A percentile compares a stretch with the other conserved stretches of the same genome.
phyloP scores from a whole-genome alignment of 305 asterid species.

The Nicotiana rustica region DNA sequence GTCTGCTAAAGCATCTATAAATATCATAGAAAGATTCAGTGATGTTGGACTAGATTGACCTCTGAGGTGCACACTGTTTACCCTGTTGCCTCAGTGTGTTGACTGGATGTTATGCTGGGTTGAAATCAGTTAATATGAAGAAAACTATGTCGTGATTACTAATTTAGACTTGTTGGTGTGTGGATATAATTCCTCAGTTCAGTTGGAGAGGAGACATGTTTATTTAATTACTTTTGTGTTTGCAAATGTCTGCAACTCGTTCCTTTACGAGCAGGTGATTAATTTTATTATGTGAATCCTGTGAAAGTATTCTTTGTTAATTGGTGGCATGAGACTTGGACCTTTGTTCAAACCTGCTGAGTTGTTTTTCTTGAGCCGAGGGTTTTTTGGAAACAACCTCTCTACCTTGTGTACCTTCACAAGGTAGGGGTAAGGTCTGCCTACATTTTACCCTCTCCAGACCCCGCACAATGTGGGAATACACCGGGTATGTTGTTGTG shows the following conservation, averaged over 20 bases:
- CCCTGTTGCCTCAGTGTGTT: background rate
- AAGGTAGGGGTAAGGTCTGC: too few species aligned
- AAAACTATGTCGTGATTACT: background rate
- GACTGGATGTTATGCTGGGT: background rate
- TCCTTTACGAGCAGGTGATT: background rate
- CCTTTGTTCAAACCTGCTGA: too few species aligned
- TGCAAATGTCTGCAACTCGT: background rate
- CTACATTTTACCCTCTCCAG: too few species aligned
- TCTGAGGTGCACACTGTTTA: constrained; percentile 21
- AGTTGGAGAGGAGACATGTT: background rate
- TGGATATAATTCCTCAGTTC: background rate
- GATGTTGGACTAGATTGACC: constrained; percentile 19
- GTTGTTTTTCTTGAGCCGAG: too few species aligned
- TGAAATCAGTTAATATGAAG: constrained; percentile 13
- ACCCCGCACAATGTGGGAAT: too few species aligned
- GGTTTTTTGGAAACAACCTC: too few species aligned
- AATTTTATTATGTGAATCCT: background rate
- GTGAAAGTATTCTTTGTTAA: background rate
- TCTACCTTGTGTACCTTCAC: too few species aligned
- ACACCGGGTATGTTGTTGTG: too few species aligned
- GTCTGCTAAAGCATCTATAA: background rate
- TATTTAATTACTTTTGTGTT: background rate
- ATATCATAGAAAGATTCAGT: background rate
- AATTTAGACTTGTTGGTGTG: background rate
- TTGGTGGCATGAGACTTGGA: background rate